Evolutionary conservation across 495 filamentous ascomycete genomes (phyloP).

Genomic region (Diplogelasinospora grovesii): DNA sequence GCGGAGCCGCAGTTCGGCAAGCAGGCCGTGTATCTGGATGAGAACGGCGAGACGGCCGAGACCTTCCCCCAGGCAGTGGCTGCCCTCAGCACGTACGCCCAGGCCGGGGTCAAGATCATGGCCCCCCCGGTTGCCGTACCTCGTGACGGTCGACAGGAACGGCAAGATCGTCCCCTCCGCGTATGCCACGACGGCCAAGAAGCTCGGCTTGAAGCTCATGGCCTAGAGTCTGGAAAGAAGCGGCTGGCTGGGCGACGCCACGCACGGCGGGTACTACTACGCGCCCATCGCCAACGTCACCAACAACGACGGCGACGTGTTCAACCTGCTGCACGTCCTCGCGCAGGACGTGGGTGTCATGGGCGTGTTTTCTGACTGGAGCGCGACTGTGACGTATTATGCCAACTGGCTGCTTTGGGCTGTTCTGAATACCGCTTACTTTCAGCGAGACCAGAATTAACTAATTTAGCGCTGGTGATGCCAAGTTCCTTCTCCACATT

Average conservation of each 20-base stretch:
- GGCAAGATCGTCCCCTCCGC: conserved; percentile 35
- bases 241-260: conserved; percentile 43
- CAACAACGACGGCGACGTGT: conserved; percentile 53
- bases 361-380: conserved; percentile 57
- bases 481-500: no score
- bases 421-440: no score
- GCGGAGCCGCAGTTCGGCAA: conserved; percentile 48
- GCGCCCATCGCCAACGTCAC: conserved; percentile 41
- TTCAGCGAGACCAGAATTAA: no score
- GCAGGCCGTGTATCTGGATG: conserved; percentile 54
- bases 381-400: conserved; percentile 55
- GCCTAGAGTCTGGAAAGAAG: conserved; percentile 59
- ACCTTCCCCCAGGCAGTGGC: conserved; percentile 42
- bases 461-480: no score
- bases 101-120: conserved; percentile 37
- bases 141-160: conserved; percentile 29
- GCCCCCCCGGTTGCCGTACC: conserved; percentile 37
- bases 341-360: conserved; percentile 48
- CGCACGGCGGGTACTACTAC: conserved; percentile 47
- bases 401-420: conserved; percentile 55
- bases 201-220: conserved; percentile 49
- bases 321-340: conserved; percentile 51
- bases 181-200: conserved; percentile 42
- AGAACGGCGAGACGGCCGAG: conserved; percentile 44
- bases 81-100: conserved; percentile 37